Base-by-base conservation (phyloP, 164 flowering plant genomes). In the Annona squamosa region DNA sequence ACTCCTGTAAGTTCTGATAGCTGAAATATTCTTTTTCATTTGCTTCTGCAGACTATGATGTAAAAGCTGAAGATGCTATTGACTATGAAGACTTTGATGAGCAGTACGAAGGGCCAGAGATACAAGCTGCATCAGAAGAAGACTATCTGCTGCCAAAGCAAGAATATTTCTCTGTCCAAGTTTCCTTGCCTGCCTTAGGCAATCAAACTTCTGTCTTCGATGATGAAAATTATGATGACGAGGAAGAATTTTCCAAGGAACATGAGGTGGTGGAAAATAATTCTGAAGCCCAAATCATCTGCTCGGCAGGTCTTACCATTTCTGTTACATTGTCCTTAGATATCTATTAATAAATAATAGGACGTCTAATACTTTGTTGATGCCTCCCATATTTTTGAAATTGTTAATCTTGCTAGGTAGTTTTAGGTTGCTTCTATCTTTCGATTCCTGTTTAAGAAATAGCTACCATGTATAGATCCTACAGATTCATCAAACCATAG, bases 61-160 rank as follows among this genome's bases (percentile, higher is more conserved):
- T 83, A 74, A 96, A 96, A 79, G 97, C 97, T 59, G 98, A 86
- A 81, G 92, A 93, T 86, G 99, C 99, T 65, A 89, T 96, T 81
- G 91, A 96, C 79, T 96, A 93, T 83, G 95, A 93, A 82, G 99
- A 93, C 77, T 84, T 96, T 73, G 97, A 93, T 48, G 99, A 96
- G 85, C 87, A 90, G 76, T 96, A 93, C 77, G 99, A 96, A 72
- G 98, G 98, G 67, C 99, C 97, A 17, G 99, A 96, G 84, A 82
- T 85, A 71, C 86, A 87, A 68, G 86, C 85, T 65, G 80, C 84
- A 10, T 83, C 86, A 52, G 99, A 95, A 81, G 99, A 95, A 85
- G 98, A 93, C 73, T 78, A 87, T 80, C 77, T 91, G 76, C 80
- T 92, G 74, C 84, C 97, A 0, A 89, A 87, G 80, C 86, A 80